Evolutionary conservation across 176 grass and related monocot genomes (phyloP).

Genomic region (Zea luxurians): DNA sequence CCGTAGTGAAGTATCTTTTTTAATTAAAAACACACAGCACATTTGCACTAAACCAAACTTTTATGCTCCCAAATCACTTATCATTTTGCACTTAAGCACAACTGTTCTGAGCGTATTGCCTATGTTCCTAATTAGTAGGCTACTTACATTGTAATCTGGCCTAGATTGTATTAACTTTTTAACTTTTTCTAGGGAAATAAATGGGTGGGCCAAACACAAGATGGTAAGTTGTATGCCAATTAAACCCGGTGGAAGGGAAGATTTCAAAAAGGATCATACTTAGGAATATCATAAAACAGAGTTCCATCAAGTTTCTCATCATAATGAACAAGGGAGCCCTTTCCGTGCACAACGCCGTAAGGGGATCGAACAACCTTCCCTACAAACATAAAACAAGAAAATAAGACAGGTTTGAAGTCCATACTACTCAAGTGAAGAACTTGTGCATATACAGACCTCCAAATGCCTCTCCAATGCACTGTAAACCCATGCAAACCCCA

Average conservation of each 20-base stretch:
- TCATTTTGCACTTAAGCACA: neutral
- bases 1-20: neutral
- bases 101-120: neutral
- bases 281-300: slow-evolving; percentile 64
- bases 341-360: slow-evolving; percentile 77
- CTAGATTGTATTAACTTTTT: neutral
- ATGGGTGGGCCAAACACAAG: neutral
- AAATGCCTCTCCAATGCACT: slow-evolving; percentile 84
- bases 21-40: neutral
- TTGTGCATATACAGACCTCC: slow-evolving; percentile 53
- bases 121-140: neutral
- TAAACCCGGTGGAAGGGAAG: neutral
- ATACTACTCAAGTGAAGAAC: slow-evolving; percentile 6
- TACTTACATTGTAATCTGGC: neutral
- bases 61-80: slow-evolving; percentile 9
- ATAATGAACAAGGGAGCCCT: slow-evolving; percentile 65
- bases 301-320: slow-evolving; percentile 62
- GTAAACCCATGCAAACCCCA: slow-evolving; percentile 92
- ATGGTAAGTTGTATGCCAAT: neutral
- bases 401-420: neutral
- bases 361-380: slow-evolving; percentile 77
- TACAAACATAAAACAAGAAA: slow-evolving; percentile 16
- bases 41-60: neutral
- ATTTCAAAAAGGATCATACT: slow-evolving; percentile 38
- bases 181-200: neutral